phyloP scores from a whole-genome alignment of 2,329 filamentous ascomycete genomes.

The Fusarium azukiicola region DNA sequence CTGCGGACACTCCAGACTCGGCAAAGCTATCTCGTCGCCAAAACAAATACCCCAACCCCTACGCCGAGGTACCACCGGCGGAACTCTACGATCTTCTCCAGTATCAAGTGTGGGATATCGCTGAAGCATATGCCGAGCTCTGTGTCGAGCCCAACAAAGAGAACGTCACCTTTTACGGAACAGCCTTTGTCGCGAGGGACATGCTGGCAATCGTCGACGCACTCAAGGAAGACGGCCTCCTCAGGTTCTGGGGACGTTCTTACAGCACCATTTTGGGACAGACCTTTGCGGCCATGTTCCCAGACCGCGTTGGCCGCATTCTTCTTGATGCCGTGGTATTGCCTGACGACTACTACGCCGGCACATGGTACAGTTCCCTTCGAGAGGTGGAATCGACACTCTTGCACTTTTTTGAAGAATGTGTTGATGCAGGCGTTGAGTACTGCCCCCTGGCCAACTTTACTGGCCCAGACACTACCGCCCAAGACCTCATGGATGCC shows the following conservation, averaged over 20 bases:
- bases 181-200: slow-evolving; percentile 61
- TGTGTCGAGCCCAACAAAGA: slow-evolving; percentile 53
- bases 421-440: slow-evolving; percentile 24
- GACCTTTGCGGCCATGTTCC: slow-evolving; percentile 47
- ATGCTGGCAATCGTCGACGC: slow-evolving; percentile 63
- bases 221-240: slow-evolving; percentile 57
- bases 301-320: slow-evolving; percentile 40
- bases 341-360: slow-evolving; percentile 29
- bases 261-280: slow-evolving; percentile 46
- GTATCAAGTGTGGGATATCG: slow-evolving; percentile 8
- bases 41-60: slow-evolving; percentile 17
- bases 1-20: background rate
- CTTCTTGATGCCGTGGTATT: slow-evolving; percentile 39
- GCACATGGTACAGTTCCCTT: slow-evolving; percentile 9
- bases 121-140: background rate
- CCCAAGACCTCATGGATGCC: slow-evolving; percentile 19
- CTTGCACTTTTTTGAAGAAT: slow-evolving; percentile 25
- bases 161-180: slow-evolving; percentile 54
- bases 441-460: slow-evolving; percentile 23
- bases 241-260: slow-evolving; percentile 58
- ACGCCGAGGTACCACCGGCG: slow-evolving; percentile 13
- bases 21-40: background rate
- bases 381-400: slow-evolving; percentile 4
- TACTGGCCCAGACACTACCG: slow-evolving; percentile 25
- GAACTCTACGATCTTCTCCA: slow-evolving; percentile 4